A percentile compares a stretch with the other conserved stretches of the same genome.
phyloP scores from a whole-genome alignment of 225 moss, liverwort and hornwort species.

The Takakia lepidozioides region DNA sequence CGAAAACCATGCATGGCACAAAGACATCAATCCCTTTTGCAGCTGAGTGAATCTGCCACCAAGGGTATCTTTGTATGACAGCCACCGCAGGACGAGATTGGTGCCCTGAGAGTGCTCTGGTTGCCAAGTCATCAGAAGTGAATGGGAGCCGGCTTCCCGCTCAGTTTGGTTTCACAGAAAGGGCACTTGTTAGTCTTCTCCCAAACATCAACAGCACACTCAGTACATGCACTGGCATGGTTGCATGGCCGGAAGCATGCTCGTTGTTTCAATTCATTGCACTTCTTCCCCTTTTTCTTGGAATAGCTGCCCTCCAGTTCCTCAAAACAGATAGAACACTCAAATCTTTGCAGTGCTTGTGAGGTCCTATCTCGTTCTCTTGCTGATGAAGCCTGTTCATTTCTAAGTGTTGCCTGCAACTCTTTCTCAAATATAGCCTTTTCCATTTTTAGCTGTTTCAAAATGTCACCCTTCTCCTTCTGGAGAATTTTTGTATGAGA shows the following conservation, averaged over 20 bases:
- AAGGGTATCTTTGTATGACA: too few species aligned
- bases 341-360: slow-evolving; percentile 1
- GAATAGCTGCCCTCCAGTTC: slow-evolving; percentile 8
- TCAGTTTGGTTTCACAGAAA: slow-evolving; percentile 9
- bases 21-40: too few species aligned
- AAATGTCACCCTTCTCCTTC: slow-evolving; percentile 8
- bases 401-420: slow-evolving; percentile 8
- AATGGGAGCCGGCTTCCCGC: slow-evolving; percentile 7
- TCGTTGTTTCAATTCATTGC: slow-evolving; percentile 7
- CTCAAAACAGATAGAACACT: slow-evolving; percentile 12
- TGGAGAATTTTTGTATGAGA: slow-evolving; percentile 6
- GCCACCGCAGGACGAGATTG: too few species aligned
- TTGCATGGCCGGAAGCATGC: slow-evolving; percentile 14
- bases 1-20: too few species aligned
- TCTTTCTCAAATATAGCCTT: slow-evolving; percentile 18
- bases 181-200: slow-evolving; percentile 14
- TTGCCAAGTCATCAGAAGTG: too few species aligned
- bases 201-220: slow-evolving; percentile 10
- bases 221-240: slow-evolving; percentile 10
- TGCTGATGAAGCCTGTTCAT: slow-evolving; percentile 8
- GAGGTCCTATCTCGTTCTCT: slow-evolving; percentile 12
- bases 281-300: slow-evolving; percentile 3
- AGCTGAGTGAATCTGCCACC: too few species aligned
- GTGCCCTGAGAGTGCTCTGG: too few species aligned
- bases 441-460: slow-evolving; percentile 7